Base-by-base conservation (phyloP, 2,329 filamentous ascomycete genomes). In the Aspergillus pseudoterreus region DNA sequence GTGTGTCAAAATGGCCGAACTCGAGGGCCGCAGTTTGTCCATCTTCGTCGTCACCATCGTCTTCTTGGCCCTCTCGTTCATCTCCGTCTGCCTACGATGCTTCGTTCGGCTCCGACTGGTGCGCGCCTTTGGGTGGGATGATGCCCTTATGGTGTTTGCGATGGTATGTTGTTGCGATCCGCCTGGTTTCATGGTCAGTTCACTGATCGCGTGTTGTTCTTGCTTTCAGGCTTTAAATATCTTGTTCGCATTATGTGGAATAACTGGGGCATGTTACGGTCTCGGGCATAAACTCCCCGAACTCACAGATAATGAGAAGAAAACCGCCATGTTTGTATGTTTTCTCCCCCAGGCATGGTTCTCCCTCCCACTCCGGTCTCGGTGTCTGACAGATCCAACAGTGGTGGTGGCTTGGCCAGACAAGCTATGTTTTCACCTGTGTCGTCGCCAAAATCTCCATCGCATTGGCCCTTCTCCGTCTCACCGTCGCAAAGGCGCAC, bases 321-420 rank as follows among this genome's bases (percentile, higher is more conserved):
- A 68, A 55, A 68, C 61, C 17, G 67, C 66, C 5, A 55, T 70
- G 50, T 66, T 69, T 63, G 67, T 70, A 64, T 43, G 66, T 60
- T 39, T 11, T 19, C 14, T 33, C 8, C 12, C 27, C 24, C 14
- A 6, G 39, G 24, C 11, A 9, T 24, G 19, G 12, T 14, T 35
- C 10, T 12, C 27, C 27, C 27, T 30, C 27, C 27, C 8, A 19
- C 5, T 22, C 24, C 46, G 24, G 49, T 55, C 41, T 56, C 43
- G 19, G 15, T 33, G 15, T 22, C 27, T 33, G 8, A 22, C 43
- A 17, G 6, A 19, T 27, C 11, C 19, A 15, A 39, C 17, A 70
- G 68, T 71, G 66, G 64, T 82, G 78, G 78, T 82, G 77, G 68
- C 71, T 82, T n/a, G 79, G 78, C 56, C 79, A 82, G 58, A 66